These are phyloP conservation scores for Ogataea methylovora DNA, from an alignment of 805 yeast genomes.

Conservation along the genomic window DNA sequence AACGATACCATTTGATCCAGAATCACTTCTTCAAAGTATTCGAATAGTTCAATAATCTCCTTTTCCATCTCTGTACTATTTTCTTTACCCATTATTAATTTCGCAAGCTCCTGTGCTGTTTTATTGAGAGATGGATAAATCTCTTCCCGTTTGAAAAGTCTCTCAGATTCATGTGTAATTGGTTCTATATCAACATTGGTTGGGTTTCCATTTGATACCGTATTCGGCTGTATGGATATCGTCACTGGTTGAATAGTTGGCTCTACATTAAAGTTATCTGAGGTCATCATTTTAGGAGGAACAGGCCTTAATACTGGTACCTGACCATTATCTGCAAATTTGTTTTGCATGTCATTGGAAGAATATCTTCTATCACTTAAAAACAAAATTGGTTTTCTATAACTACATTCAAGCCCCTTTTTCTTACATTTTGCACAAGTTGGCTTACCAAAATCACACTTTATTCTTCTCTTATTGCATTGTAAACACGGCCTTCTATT, in stretches of 20 bases:
- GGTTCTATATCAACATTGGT: background rate
- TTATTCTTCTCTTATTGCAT: background rate
- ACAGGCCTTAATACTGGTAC: background rate
- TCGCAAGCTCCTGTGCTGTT: background rate
- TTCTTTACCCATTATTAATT: too few relatives aligned
- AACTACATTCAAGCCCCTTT: background rate
- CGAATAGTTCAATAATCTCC: background rate
- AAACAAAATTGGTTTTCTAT: background rate
- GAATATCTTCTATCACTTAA: background rate
- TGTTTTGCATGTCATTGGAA: background rate
- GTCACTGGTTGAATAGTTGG: too few relatives aligned
- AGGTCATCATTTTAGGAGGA: background rate
- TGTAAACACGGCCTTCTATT: background rate
- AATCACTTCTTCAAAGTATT: conserved; percentile 1
- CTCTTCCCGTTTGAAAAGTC: background rate
- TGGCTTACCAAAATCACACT: background rate
- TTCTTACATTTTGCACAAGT: background rate
- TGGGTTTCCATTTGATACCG: background rate
- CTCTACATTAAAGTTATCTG: too few relatives aligned
- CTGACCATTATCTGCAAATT: background rate
- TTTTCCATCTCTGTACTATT: too few relatives aligned
- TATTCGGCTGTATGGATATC: too few relatives aligned
- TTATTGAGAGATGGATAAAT: background rate
- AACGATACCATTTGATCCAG: background rate
- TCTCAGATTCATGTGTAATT: background rate